Evolutionary conservation across 305 asterid species (phyloP).

Genomic region (Solanum hybrid): DNA sequence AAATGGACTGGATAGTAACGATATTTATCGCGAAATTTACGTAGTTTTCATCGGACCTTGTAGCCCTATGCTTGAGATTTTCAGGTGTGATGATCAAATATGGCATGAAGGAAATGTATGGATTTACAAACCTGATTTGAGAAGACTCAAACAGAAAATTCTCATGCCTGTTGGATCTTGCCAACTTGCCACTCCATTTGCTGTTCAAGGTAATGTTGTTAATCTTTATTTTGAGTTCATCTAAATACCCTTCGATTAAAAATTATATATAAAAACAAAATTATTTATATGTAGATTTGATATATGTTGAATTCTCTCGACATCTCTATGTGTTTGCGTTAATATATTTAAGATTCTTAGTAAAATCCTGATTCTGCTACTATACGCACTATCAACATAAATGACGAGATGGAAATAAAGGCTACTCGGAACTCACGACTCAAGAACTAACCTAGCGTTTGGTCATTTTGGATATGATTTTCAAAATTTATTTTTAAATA

Average conservation of each 20-base stretch:
- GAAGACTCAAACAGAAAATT: slow-evolving; percentile 37
- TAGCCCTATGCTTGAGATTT: slow-evolving; percentile 63
- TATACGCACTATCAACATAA: background rate
- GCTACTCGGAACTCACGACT: background rate
- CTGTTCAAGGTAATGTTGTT: slow-evolving; percentile 24
- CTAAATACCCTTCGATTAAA: background rate
- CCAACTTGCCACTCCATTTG: slow-evolving; percentile 33
- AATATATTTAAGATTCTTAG: background rate
- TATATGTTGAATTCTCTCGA: background rate
- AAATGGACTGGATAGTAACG: slow-evolving; percentile 26
- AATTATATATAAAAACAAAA: background rate
- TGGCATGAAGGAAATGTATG: slow-evolving; percentile 31
- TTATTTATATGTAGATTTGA: background rate
- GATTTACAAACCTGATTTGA: slow-evolving; percentile 46
- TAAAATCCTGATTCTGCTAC: background rate
- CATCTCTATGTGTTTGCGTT: background rate
- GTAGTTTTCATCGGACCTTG: slow-evolving; percentile 48
- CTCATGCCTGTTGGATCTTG: slow-evolving; percentile 68
- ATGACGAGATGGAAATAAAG: background rate
- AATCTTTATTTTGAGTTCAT: background rate
- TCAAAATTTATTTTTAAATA: background rate
- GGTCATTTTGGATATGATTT: background rate
- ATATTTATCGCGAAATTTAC: slow-evolving; percentile 13
- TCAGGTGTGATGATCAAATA: slow-evolving; percentile 63
- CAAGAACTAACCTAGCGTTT: background rate